Evolutionary conservation across 768 basidiomycete genomes (phyloP), one percentile per base, ranked within the genome.

Genomic region (Mycena belliarum): DNA sequence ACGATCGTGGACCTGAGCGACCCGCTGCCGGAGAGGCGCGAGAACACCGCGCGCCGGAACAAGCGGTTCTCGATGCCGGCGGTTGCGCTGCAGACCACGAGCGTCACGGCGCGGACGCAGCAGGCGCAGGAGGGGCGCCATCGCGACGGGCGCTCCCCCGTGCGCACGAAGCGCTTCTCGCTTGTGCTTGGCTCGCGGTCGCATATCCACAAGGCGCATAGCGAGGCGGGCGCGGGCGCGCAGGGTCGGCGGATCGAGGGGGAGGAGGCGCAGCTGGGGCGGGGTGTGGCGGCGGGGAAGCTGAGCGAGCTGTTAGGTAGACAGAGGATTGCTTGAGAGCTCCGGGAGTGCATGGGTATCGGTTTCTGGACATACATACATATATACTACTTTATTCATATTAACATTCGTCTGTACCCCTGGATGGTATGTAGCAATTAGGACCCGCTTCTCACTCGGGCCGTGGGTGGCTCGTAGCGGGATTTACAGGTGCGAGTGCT

Each of bases 51-150:
- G 42, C 73, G 86, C 63, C 70, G 83, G 65, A 76, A 76, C 65
- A 88, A 89, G 67, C 81, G 88, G 37, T 91, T 91, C 65, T 91
- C 91, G 47, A 59, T 88, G 48, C 88, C 90, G 44, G 88, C 88
- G n/a, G 76, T 93, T 35, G 89, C 87, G 35, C 62, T 92, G 69
- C 89, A 91, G 62, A 84, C 85, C 28, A 84, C 84, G 28, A 83
- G 81, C 18, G 89, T 92, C 15, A 87, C 85, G 26, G 82, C 87
- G 21, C 79, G 83, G 20, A 81, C 82, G 37, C 72, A 65, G 51
- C 43, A 44, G 43, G 43, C 6, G 40, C 40, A 21, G 56, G 42
- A 43, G 52, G 12, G 42, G 38, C 20, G 52, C 28, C 12, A 72
- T 58, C 47, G 57, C 70, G 15, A 74, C 69, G 56, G 77, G 72